phyloP scores from a whole-genome alignment of 306 rosid species.

The Parietaria judaica region DNA sequence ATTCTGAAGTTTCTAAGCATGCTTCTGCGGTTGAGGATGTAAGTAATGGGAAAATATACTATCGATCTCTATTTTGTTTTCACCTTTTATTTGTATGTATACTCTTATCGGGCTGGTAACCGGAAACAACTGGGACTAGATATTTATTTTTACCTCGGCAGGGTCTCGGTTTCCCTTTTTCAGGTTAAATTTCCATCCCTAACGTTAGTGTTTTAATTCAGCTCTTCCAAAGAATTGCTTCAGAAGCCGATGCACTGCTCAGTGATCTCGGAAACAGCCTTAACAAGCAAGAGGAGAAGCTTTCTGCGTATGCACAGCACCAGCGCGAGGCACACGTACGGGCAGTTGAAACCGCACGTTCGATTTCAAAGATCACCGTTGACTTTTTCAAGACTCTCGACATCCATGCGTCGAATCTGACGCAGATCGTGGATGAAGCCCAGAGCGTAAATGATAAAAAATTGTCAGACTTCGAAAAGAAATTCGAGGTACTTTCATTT shows the following conservation, averaged over 20 bases:
- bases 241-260: constrained; percentile 81
- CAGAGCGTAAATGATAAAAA: constrained; percentile 69
- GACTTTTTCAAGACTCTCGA: constrained; percentile 77
- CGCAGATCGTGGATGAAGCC: constrained; percentile 76
- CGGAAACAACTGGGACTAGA: too few species aligned
- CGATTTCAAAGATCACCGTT: constrained; percentile 76
- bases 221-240: constrained; percentile 88
- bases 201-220: constrained; percentile 41
- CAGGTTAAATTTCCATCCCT: constrained; percentile 6
- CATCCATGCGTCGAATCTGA: constrained; percentile 72
- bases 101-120: background rate
- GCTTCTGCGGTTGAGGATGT: constrained; percentile 86
- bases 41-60: constrained; percentile 17
- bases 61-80: constrained; percentile 1
- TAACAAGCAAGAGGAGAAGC: constrained; percentile 80
- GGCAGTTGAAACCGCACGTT: constrained; percentile 81
- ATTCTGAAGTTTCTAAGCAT: constrained; percentile 85
- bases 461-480: constrained; percentile 75
- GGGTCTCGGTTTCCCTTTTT: too few species aligned
- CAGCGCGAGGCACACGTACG: constrained; percentile 96
- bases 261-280: constrained; percentile 84
- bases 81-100: background rate
- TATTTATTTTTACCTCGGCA: too few species aligned
- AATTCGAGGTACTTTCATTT: constrained; percentile 71
- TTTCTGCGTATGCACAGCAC: constrained; percentile 75